A percentile compares a stretch with the other conserved stretches of the same genome.
These are phyloP conservation scores for Clathrus columnatus DNA, from an alignment of 768 basidiomycete genomes.

Conservation along the genomic window DNA sequence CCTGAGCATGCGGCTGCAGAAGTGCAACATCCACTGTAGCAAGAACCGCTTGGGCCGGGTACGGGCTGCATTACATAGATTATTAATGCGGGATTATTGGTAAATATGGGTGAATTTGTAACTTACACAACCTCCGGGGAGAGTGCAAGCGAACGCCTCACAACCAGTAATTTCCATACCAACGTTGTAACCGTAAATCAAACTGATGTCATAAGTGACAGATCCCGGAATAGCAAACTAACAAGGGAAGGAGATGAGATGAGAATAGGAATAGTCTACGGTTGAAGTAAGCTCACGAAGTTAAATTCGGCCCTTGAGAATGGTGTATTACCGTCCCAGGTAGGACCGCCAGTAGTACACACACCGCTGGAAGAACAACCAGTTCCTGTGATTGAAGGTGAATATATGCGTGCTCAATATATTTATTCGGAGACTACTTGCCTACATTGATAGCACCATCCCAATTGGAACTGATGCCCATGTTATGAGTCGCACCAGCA, in stretches of 20 bases:
- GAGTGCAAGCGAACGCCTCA: background rate
- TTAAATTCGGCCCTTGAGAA: constrained; percentile 7
- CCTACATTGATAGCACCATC: constrained; percentile 5
- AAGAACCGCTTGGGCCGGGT: constrained; percentile 1
- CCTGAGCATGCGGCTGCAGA: background rate
- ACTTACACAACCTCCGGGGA: constrained; percentile 5
- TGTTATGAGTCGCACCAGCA: constrained; percentile 19
- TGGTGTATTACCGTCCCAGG: constrained; percentile 1
- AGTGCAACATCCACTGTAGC: constrained; percentile 3
- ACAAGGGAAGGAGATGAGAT: no score
- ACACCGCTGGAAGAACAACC: background rate
- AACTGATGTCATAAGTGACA: constrained; percentile 4
- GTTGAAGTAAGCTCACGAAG: background rate
- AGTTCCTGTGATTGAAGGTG: background rate
- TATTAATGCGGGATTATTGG: no score
- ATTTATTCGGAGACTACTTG: no score
- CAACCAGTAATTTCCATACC: constrained; percentile 2
- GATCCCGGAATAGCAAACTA: constrained; percentile 1
- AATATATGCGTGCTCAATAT: background rate
- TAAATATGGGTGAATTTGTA: background rate
- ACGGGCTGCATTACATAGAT: no score
- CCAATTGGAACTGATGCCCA: constrained; percentile 6
- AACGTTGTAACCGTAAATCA: constrained; percentile 9
- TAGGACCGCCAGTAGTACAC: constrained; percentile 2
- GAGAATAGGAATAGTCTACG: no score